Evolutionary conservation across 257 asterid genomes (phyloP), one percentile per base, ranked within the genome.

Genomic region (Knoxia roxburghii): DNA sequence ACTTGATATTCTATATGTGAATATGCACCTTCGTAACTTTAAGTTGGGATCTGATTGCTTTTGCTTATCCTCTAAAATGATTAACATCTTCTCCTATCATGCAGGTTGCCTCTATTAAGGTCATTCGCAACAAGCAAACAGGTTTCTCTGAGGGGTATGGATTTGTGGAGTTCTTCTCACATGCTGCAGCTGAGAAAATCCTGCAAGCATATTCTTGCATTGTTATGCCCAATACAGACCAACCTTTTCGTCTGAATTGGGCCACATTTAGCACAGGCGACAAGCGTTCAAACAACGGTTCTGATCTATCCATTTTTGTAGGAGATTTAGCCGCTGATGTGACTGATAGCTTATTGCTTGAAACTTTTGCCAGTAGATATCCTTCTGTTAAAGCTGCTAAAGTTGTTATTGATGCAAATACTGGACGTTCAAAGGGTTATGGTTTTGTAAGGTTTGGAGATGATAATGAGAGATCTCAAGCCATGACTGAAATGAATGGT

Each of bases 401-500:
- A 78, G 98, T 93, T 51, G 98, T 90, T 62, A 84, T 85, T 35
- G 98, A 89, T 71, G 87, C 89, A 61, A 87, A 75, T 66, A 89
- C 97, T 39, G 97, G 97, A 51, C 96, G 91, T 53, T 93, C 96
- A 21, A 93, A 88, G 73, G 99, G 99, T 61, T 93, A 86, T 69
- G 96, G 97, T 40, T 90, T 93, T 70, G 96, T 90, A 50, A 90
- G 97, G 81, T 90, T 93, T 78, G 98, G 96, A 48, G 98, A 93
- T 58, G 97, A 90, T 64, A 80, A 39, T 70, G 96, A 93, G 65
- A 93, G 92, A 76, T 68, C 91, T 35, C 89, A 82, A 76, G 97
- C 97, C 43, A 82, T 93, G 94, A 75, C 82, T 69, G 94, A 90
- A 71, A 93, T 90, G 98, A 88, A 88, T 60, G 97, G 96, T 15